Evolutionary conservation across 2,329 filamentous ascomycete genomes (phyloP).

Genomic region (Ophiosphaerella korrae): DNA sequence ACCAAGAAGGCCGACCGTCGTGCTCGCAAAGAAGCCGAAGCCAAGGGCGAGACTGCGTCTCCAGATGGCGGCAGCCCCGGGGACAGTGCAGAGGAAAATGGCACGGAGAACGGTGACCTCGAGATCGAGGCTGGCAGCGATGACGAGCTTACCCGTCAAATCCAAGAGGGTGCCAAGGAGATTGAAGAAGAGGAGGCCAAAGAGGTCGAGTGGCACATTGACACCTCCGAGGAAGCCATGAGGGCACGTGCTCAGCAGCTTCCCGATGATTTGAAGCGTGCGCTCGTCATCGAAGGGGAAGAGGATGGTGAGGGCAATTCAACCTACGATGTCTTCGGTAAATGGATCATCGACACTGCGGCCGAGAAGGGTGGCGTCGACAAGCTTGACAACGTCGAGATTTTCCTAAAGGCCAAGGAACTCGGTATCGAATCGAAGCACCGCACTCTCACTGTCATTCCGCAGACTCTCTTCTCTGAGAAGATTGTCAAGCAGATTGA

Average conservation of each 20-base stretch:
- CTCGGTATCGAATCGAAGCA: conserved; percentile 94
- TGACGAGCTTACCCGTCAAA: conserved; percentile 84
- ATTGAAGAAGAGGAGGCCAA: conserved; percentile 76
- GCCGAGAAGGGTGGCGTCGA: conserved; percentile 72
- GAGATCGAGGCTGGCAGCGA: conserved; percentile 79
- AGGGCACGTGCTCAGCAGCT: conserved; percentile 92
- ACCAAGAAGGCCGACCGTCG: conserved; percentile 86
- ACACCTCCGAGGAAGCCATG: conserved; percentile 94
- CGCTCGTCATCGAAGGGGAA: conserved; percentile 81
- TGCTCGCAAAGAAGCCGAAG: conserved; percentile 75
- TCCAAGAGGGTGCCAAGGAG: conserved; percentile 70
- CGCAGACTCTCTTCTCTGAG: conserved; percentile 91
- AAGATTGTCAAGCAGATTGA: conserved; percentile 87
- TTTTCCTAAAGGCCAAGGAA: conserved; percentile 97
- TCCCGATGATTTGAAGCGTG: conserved; percentile 91
- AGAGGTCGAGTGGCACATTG: conserved; percentile 93
- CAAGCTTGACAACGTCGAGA: conserved; percentile 84
- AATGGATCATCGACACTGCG: conserved; percentile 83
- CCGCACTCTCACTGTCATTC: conserved; percentile 87
- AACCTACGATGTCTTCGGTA: conserved; percentile 89
- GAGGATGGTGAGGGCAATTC: conserved; percentile 80
- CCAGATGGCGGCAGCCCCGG: conserved; percentile 64
- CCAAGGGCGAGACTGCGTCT: conserved; percentile 60
- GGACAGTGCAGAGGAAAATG: conserved; percentile 68
- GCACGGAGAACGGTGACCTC: conserved; percentile 66